Base-by-base conservation (phyloP, 768 basidiomycete species). In the Mycena latifolia region DNA sequence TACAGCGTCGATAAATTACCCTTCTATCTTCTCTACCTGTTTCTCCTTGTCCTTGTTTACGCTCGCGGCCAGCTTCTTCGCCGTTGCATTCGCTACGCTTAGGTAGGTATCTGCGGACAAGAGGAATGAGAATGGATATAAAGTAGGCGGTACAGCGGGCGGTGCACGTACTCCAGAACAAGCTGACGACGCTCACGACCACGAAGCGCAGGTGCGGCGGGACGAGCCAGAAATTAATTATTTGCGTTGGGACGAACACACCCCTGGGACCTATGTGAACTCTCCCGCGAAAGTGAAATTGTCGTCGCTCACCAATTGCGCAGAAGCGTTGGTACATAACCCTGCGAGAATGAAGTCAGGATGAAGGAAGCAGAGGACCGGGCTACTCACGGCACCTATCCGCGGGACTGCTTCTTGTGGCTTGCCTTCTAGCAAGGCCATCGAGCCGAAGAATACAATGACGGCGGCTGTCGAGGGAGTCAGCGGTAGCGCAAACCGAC, bases 391-490 rank as follows among this genome's bases (percentile, higher is more conserved):
- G 76, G 80, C 73, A 64, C 80, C 69, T 15, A 84, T 70, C 80
- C 93, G 69, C 72, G 87, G 69, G 72, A 80, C 58, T 74, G 75
- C 77, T 79, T 84, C 82, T 9, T 80, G 61, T 0, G 81, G 84
- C 71, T 92, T 90, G 29, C 93, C 94, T 74, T 97, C 95, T 56
- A 96, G 73, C 45, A 92, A 73, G 35, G 91, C 89, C 91, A 95
- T 94, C 0, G 89, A 85, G 14, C 89, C 87, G 76, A 95, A 85
- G 73, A 86, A 86, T 61, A 84, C 84, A 3, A 79, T 79, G 2
- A 86, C 82, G 1, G 82, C 84, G 33, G 79, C 85, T 85, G 55
- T 35, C 8, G 7, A 5, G 14, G 5, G 22, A 47, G 5, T 18
- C 9, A 58, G 18, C 33, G n/a, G 46, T 6, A 39, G 14, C 27